Evolutionary conservation across 768 basidiomycete genomes (phyloP).

Genomic region (Melanogaster broomeanus): DNA sequence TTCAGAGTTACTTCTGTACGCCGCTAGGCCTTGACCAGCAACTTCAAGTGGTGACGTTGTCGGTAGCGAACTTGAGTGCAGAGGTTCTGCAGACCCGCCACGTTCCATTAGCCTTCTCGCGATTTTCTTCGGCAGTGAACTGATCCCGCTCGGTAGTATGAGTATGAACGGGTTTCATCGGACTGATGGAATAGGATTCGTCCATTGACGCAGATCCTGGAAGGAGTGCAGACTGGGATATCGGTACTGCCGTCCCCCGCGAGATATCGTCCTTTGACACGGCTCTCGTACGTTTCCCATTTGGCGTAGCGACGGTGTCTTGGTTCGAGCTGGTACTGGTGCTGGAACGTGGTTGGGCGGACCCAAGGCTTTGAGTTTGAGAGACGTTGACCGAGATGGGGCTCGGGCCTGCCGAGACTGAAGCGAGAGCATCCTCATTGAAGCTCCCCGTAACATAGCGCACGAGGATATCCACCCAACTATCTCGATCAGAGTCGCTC

Average conservation of each 20-base stretch:
- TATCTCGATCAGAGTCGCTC: constrained; percentile 90
- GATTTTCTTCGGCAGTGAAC: constrained; percentile 20
- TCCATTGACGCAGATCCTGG: constrained; percentile 23
- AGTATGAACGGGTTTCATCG: constrained; percentile 53
- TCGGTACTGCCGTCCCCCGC: constrained; percentile 53
- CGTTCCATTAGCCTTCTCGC: constrained; percentile 47
- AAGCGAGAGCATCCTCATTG: constrained; percentile 62
- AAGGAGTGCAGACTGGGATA: constrained; percentile 47
- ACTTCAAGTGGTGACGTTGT: constrained; percentile 46
- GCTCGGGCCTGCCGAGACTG: constrained; percentile 39
- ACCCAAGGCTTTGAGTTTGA: constrained; percentile 27
- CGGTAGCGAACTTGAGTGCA: constrained; percentile 64
- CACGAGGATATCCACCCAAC: constrained; percentile 93
- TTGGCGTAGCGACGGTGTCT: constrained; percentile 22
- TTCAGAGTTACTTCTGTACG: constrained; percentile 72
- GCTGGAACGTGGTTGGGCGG: constrained; percentile 58
- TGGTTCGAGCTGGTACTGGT: constrained; percentile 49
- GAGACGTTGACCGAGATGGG: constrained; percentile 25
- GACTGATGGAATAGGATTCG: constrained; percentile 47
- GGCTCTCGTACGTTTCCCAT: constrained; percentile 40
- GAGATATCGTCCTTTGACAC: constrained; percentile 63
- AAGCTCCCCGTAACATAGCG: constrained; percentile 83
- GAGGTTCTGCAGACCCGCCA: constrained; percentile 50
- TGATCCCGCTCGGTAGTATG: constrained; percentile 36
- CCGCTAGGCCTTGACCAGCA: constrained; percentile 28